phyloP scores from a whole-genome alignment of 768 basidiomycete genomes.

The Podaxis pistillaris region DNA sequence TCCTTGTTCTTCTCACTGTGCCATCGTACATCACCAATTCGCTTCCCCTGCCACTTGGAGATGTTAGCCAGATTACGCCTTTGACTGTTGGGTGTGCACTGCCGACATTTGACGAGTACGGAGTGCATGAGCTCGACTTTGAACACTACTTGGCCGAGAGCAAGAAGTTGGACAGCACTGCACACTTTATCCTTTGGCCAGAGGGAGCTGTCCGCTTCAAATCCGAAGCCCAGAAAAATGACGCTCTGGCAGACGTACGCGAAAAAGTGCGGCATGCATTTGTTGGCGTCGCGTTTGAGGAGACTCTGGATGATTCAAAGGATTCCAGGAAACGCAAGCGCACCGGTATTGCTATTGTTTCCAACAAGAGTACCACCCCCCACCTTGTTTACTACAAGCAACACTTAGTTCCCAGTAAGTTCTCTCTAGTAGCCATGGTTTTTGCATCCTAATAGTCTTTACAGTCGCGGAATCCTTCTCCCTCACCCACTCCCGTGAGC shows the following conservation, averaged over 20 bases:
- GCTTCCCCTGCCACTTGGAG: conserved; percentile 38
- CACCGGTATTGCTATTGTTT: conserved; percentile 67
- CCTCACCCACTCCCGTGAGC: conserved; percentile 47
- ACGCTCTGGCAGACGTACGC: conserved; percentile 46
- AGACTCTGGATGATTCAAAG: conserved; percentile 42
- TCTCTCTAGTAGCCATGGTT: neutral
- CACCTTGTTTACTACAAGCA: conserved; percentile 69
- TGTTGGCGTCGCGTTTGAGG: conserved; percentile 74
- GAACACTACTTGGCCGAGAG: conserved; percentile 65
- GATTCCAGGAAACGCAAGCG: conserved; percentile 36
- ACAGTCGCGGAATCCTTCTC: conserved; percentile 79
- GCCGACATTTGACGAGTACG: conserved; percentile 44
- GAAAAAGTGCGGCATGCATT: conserved; percentile 35
- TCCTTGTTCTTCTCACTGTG: conserved; percentile 45
- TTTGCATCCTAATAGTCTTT: conserved; percentile 12
- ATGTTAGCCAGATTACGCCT: conserved; percentile 44
- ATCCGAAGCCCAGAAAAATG: conserved; percentile 44
- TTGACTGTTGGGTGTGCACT: conserved; percentile 67
- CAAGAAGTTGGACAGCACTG: conserved; percentile 35
- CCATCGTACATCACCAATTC: conserved; percentile 52
- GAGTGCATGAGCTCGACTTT: conserved; percentile 42
- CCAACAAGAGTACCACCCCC: conserved; percentile 30
- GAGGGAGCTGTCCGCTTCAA: conserved; percentile 74
- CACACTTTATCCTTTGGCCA: conserved; percentile 74
- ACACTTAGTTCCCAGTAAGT: conserved; percentile 74